These are phyloP conservation scores for Gardenia jasminoides DNA, from an alignment of 257 asterid genomes.

Conservation along the genomic window DNA sequence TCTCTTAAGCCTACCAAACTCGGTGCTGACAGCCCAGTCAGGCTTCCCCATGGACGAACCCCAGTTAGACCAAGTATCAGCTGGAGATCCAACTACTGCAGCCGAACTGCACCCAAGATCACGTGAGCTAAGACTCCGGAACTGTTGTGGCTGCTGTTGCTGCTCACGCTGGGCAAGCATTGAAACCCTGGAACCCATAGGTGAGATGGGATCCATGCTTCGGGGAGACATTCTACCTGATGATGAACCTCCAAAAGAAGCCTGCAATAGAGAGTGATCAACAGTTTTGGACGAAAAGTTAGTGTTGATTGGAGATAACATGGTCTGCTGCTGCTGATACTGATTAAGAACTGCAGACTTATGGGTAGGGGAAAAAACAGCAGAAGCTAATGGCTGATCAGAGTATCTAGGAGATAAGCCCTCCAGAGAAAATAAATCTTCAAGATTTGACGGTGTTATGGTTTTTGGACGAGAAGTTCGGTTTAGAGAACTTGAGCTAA, in stretches of 20 bases:
- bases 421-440: constrained; percentile 68
- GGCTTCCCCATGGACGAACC: constrained; percentile 48
- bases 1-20: constrained; percentile 46
- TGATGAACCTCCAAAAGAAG: constrained; percentile 49
- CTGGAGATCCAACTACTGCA: constrained; percentile 45
- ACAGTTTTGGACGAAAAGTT: constrained; percentile 51
- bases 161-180: constrained; percentile 58
- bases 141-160: constrained; percentile 38
- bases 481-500: constrained; percentile 36
- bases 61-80: constrained; percentile 63
- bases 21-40: constrained; percentile 52
- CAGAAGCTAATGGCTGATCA: constrained; percentile 48
- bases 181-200: constrained; percentile 64
- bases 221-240: constrained; percentile 75
- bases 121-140: constrained; percentile 74
- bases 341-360: constrained; percentile 57
- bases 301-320: constrained; percentile 65
- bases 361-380: constrained; percentile 60
- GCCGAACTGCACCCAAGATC: constrained; percentile 56
- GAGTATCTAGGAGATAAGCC: constrained; percentile 66
- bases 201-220: constrained; percentile 67
- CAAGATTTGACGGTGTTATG: constrained; percentile 65
- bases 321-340: constrained; percentile 73
- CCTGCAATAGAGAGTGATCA: constrained; percentile 57
- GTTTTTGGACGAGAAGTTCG: constrained; percentile 51